phyloP scores from a whole-genome alignment of 768 basidiomycete genomes.

The Lactifluus piperatus region DNA sequence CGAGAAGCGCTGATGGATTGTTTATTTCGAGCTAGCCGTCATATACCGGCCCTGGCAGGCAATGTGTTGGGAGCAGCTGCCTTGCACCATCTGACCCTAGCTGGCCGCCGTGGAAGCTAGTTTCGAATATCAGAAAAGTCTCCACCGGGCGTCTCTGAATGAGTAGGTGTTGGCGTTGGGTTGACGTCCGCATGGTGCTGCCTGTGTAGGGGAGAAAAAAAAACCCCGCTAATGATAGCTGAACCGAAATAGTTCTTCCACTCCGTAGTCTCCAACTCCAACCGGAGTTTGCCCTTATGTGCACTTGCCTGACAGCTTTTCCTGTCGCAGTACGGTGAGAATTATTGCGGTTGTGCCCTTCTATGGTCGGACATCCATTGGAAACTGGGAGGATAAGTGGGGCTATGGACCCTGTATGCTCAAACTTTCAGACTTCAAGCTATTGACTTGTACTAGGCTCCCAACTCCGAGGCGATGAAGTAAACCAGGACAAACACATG shows the following conservation, averaged over 20 bases:
- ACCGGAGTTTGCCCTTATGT: neutral
- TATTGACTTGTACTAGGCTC: neutral
- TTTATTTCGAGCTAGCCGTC: slow-evolving; percentile 4
- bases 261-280: neutral
- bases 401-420: neutral
- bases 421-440: neutral
- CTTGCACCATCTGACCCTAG: slow-evolving; percentile 1
- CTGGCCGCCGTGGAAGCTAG: neutral
- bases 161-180: neutral
- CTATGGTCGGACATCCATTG: neutral
- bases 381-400: neutral
- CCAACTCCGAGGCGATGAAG: slow-evolving; percentile 1
- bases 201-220: neutral
- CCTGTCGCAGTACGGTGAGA: neutral
- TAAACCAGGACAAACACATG: neutral
- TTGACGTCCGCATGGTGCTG: too few relatives aligned
- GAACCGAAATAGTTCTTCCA: neutral
- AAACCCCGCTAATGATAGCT: neutral
- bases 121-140: slow-evolving; percentile 11
- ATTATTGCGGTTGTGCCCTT: neutral
- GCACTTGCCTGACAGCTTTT: neutral
- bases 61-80: neutral
- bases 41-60: neutral
- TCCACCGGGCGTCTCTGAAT: neutral
- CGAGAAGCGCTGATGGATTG: neutral